Evolutionary conservation across 129 eudicot species (phyloP), one percentile per base, ranked within the genome.

Genomic region (Oenanthe sinensis): DNA sequence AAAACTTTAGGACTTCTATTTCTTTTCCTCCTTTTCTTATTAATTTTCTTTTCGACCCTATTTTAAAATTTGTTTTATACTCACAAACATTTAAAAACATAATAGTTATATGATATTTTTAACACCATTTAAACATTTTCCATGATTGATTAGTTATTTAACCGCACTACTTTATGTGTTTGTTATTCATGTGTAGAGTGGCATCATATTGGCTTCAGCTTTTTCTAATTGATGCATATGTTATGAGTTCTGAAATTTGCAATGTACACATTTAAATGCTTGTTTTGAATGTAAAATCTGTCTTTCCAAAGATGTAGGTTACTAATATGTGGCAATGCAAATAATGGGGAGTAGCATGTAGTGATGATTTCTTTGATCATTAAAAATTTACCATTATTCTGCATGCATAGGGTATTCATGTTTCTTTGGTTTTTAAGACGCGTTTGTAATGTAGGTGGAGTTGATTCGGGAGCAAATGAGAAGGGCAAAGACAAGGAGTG

Each of bases 381-480:
- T 16, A 17, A 50, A 20, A 50, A 50, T 50, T 17, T 5, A 50
- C 19, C 8, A 17, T 60, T 2, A 58, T 58, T n/a, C 15, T 58
- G 14, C 33, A n/a, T 60, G 68, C 68, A 60, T n/a, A 8, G 33
- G 5, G n/a, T 9, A 60, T 24, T 5, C 22, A 24, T 45, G 16
- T 74, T 46, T 74, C 55, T 74, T 8, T 33, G 19, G 19, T 20
- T 74, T 46, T 10, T 74, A 46, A 46, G 60, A 60, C 47, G 7
- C 16, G 36, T 26, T 43, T 44, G 42, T 49, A 11, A 17, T 75
- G n/a, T 83, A 91, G 97, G 80, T 89, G 39, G 93, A 91, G 82
- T 81, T 89, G 67, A 83, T 88, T 84, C 62, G 88, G 4, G 65
- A 50, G 74, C 96, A 94, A 85, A 82, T 94, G 2, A 89, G 74